These are phyloP conservation scores for Hymenoscyphus salicellus DNA, from an alignment of 2,329 filamentous ascomycete species.

Conservation along the genomic window DNA sequence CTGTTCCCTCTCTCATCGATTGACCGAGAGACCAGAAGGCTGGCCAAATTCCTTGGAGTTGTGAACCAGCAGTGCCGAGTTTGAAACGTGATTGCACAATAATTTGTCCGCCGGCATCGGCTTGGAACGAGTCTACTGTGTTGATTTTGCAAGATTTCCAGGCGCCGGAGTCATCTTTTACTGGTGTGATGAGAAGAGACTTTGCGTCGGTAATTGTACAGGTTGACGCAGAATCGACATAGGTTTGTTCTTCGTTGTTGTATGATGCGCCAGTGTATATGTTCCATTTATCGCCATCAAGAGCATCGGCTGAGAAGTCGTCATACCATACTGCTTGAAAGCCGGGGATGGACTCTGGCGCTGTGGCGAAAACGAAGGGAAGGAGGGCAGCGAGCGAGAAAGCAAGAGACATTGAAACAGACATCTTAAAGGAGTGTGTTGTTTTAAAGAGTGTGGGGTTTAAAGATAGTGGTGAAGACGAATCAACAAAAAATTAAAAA, in stretches of 20 bases:
- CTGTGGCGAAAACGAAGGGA: slow-evolving; percentile 11
- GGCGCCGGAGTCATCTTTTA: slow-evolving; percentile 9
- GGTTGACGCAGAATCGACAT: slow-evolving; percentile 17
- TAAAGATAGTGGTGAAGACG: slow-evolving; percentile 2
- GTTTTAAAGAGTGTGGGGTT: background rate
- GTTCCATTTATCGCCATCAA: slow-evolving; percentile 22
- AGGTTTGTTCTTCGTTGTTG: slow-evolving; percentile 28
- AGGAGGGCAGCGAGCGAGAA: slow-evolving; percentile 14
- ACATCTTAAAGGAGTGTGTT: background rate
- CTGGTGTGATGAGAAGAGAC: slow-evolving; percentile 24
- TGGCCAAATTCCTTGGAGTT: slow-evolving; percentile 28
- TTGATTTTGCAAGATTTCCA: slow-evolving; percentile 30
- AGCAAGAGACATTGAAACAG: slow-evolving; percentile 1
- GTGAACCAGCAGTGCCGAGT: slow-evolving; percentile 17
- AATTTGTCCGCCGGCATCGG: slow-evolving; percentile 19
- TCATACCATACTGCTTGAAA: slow-evolving; percentile 26
- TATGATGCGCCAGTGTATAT: slow-evolving; percentile 17
- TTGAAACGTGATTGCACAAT: slow-evolving; percentile 25
- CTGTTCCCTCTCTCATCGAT: slow-evolving; percentile 15
- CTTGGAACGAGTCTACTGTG: slow-evolving; percentile 15
- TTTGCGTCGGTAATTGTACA: slow-evolving; percentile 17
- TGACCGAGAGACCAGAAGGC: slow-evolving; percentile 28
- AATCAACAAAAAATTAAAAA: background rate
- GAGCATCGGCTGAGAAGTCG: slow-evolving; percentile 15
- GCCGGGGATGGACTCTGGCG: slow-evolving; percentile 15